phyloP scores from a whole-genome alignment of 2,329 filamentous ascomycete genomes.

The Acarospora socialis region DNA sequence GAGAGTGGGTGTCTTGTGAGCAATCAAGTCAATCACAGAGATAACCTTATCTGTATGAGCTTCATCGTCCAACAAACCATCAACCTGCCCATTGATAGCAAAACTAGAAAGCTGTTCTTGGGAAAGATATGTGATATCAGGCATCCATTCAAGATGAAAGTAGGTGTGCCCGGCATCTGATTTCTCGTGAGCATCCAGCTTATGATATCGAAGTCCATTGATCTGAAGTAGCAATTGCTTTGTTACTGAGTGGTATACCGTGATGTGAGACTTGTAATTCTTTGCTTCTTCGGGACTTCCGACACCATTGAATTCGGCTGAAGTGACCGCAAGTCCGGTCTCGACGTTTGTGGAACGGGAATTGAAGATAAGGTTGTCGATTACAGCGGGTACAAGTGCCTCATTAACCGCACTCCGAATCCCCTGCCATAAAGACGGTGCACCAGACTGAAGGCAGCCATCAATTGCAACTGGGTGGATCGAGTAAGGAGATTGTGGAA shows the following conservation, averaged over 20 bases:
- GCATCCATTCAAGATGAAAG: background rate
- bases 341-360: background rate
- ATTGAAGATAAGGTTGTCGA: conserved; percentile 15
- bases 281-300: background rate
- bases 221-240: background rate
- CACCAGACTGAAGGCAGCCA: conserved; percentile 14
- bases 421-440: conserved; percentile 10
- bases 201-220: background rate
- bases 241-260: background rate
- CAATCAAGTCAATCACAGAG: conserved; percentile 1
- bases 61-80: too few species aligned
- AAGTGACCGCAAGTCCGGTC: background rate
- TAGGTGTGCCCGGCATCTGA: background rate
- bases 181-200: background rate
- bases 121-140: conserved; percentile 1
- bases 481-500: conserved; percentile 17
- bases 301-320: background rate
- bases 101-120: conserved; percentile 1
- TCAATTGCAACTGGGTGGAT: conserved; percentile 21
- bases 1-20: conserved; percentile 3
- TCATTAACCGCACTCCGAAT: conserved; percentile 9
- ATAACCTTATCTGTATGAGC: background rate
- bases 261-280: background rate
- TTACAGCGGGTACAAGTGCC: conserved; percentile 13
- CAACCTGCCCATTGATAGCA: too few species aligned